Conservation (phyloP, 768 basidiomycete genomes). For the Amanita exitialis region DNA sequence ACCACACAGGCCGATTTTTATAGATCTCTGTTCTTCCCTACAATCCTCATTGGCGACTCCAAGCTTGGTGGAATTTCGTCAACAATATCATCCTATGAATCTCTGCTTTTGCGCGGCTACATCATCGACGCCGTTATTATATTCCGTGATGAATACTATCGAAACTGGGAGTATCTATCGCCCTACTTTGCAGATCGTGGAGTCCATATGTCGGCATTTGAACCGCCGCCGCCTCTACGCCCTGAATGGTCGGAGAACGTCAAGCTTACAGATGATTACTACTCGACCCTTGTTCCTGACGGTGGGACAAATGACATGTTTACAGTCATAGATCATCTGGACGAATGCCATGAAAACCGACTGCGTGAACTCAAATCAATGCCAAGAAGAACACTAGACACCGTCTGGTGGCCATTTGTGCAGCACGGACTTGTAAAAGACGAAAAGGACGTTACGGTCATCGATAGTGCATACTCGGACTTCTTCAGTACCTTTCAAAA, state of each 20-base stretch:
- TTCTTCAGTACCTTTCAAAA: constrained; percentile 67
- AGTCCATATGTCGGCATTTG: constrained; percentile 41
- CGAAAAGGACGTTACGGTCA: constrained; percentile 72
- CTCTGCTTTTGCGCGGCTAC: constrained; percentile 84
- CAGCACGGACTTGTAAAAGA: constrained; percentile 71
- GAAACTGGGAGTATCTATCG: constrained; percentile 74
- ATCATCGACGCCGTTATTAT: constrained; percentile 76
- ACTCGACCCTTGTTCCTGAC: constrained; percentile 35
- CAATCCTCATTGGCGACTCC: constrained; percentile 79
- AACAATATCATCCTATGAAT: constrained; percentile 90
- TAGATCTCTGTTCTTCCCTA: constrained; percentile 80
- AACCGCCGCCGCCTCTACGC: constrained; percentile 46
- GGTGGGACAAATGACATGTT: constrained; percentile 28
- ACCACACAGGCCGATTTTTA: constrained; percentile 80
- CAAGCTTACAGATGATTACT: constrained; percentile 59
- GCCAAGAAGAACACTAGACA: constrained; percentile 65
- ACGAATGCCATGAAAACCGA: constrained; percentile 51
- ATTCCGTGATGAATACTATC: constrained; percentile 81
- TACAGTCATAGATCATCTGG: constrained; percentile 45
- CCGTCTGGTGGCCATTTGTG: constrained; percentile 96
- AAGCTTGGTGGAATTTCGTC: constrained; percentile 88
- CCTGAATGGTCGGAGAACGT: constrained; percentile 36
- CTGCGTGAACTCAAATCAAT: constrained; percentile 70
- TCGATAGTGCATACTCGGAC: constrained; percentile 85
- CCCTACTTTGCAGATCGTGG: constrained; percentile 73